phyloP scores from a whole-genome alignment of 1,284 basidiomycete genomes.

The Ustilago loliicola region DNA sequence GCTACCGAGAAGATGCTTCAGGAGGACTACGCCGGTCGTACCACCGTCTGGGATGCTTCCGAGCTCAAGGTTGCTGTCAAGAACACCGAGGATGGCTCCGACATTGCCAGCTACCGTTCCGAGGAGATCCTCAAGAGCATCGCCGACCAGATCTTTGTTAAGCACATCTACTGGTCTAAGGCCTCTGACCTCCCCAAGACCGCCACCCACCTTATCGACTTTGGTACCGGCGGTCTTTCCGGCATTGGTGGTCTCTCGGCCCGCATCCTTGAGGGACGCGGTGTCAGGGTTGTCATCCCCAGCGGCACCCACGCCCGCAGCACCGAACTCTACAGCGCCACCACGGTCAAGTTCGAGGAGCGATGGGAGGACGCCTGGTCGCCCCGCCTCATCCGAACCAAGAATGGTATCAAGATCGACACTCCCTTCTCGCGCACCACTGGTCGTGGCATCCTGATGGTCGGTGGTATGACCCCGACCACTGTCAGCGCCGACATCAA shows the following conservation, averaged over 20 bases:
- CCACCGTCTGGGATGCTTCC: slow-evolving; percentile 78
- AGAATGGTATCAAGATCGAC: slow-evolving; percentile 75
- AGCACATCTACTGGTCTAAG: slow-evolving; percentile 90
- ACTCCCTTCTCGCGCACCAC: slow-evolving; percentile 95
- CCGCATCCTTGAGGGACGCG: slow-evolving; percentile 90
- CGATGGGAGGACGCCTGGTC: slow-evolving; percentile 92
- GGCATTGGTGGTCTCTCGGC: slow-evolving; percentile 93
- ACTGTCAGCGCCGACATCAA: slow-evolving; percentile 66
- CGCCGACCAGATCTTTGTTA: slow-evolving; percentile 84
- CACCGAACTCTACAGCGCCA: slow-evolving; percentile 75
- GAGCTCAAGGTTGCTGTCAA: slow-evolving; percentile 88
- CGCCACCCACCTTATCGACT: slow-evolving; percentile 92
- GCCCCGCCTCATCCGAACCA: slow-evolving; percentile 86
- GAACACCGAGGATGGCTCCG: slow-evolving; percentile 79
- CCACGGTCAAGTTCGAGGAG: slow-evolving; percentile 80
- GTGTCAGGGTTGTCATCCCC: slow-evolving; percentile 78
- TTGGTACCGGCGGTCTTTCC: slow-evolving; percentile 92
- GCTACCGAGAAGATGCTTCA: slow-evolving; percentile 81
- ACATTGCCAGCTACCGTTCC: slow-evolving; percentile 51
- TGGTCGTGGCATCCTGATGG: slow-evolving; percentile 97
- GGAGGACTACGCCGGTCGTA: slow-evolving; percentile 76
- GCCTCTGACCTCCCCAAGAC: slow-evolving; percentile 84
- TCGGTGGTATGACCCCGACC: slow-evolving; percentile 84
- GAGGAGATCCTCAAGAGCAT: slow-evolving; percentile 57
- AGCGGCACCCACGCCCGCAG: slow-evolving; percentile 60